Percentiles rank a stretch among this genome's conserved stretches.
Evolutionary conservation across 2,329 filamentous ascomycete species (phyloP).

Genomic region (Clonostachys sp.): DNA sequence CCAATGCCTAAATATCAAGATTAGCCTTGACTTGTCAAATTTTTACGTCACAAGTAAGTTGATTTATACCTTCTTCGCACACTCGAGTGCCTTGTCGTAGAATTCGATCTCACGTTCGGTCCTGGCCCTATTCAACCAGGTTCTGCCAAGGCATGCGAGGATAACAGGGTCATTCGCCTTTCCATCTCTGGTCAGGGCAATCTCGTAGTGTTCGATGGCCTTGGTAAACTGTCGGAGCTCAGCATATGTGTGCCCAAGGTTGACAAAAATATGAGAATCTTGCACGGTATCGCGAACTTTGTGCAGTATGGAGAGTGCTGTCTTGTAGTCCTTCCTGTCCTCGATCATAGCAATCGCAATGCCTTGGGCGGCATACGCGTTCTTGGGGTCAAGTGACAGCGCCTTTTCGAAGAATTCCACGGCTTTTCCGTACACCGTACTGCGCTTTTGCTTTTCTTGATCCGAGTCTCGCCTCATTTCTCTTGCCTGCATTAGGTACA

Average conservation of each 20-base stretch:
- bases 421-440: slow-evolving; percentile 80
- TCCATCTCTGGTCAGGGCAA: slow-evolving; percentile 73
- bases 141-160: slow-evolving; percentile 79
- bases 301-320: slow-evolving; percentile 80
- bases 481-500: slow-evolving; percentile 79
- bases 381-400: slow-evolving; percentile 87
- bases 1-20: slow-evolving; percentile 53
- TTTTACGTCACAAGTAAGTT: not conserved
- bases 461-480: slow-evolving; percentile 94
- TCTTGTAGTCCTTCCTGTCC: slow-evolving; percentile 84
- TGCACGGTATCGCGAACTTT: slow-evolving; percentile 88
- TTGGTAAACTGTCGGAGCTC: slow-evolving; percentile 88
- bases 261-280: slow-evolving; percentile 84
- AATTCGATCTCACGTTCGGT: slow-evolving; percentile 52
- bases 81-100: slow-evolving; percentile 53
- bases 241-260: slow-evolving; percentile 87
- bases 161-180: slow-evolving; percentile 71
- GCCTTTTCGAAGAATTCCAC: slow-evolving; percentile 99
- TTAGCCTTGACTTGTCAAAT: not conserved
- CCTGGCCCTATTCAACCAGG: slow-evolving; percentile 79
- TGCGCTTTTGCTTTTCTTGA: slow-evolving; percentile 84
- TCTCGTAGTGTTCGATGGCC: slow-evolving; percentile 92
- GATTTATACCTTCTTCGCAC: slow-evolving; percentile 54
- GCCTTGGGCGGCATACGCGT: slow-evolving; percentile 94
- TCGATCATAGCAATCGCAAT: slow-evolving; percentile 92